phyloP scores from a whole-genome alignment of 2,329 filamentous ascomycete species.

The Fusarium chaquense region DNA sequence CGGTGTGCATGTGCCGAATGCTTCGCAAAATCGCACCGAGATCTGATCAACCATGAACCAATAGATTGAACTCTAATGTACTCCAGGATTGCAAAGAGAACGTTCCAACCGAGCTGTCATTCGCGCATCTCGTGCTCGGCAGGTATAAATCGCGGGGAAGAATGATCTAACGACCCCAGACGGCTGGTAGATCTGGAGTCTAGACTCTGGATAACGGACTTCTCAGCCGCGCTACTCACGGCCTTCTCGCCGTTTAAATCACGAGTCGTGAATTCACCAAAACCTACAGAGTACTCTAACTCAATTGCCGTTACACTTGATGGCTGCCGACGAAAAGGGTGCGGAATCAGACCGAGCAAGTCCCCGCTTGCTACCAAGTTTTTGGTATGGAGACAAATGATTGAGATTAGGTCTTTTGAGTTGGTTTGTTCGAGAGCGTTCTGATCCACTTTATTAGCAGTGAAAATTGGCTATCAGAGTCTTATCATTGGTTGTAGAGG shows the following conservation, averaged over 20 bases:
- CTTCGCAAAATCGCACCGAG: neutral
- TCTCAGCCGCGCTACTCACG: neutral
- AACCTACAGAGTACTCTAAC: neutral
- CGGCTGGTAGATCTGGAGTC: neutral
- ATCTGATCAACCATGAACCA: neutral
- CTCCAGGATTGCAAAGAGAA: neutral
- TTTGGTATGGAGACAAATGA: neutral
- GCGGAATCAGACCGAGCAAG: neutral
- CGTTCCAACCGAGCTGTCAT: neutral
- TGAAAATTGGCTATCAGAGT: neutral
- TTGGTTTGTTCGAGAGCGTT: slow-evolving; percentile 17
- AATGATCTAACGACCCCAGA: neutral
- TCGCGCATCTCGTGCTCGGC: neutral
- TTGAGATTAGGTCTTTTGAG: neutral
- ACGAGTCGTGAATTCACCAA: neutral
- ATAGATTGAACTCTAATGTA: neutral
- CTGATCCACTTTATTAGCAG: slow-evolving; percentile 19
- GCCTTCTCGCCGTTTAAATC: neutral
- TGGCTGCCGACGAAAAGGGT: neutral
- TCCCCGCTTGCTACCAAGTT: neutral
- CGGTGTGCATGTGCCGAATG: neutral
- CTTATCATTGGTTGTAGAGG: neutral
- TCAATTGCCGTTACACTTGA: neutral
- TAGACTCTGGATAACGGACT: neutral
- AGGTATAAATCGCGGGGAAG: slow-evolving; percentile 1